Evolutionary conservation across 2,329 filamentous ascomycete genomes (phyloP).

Genomic region (Tolypocladium tropicale): DNA sequence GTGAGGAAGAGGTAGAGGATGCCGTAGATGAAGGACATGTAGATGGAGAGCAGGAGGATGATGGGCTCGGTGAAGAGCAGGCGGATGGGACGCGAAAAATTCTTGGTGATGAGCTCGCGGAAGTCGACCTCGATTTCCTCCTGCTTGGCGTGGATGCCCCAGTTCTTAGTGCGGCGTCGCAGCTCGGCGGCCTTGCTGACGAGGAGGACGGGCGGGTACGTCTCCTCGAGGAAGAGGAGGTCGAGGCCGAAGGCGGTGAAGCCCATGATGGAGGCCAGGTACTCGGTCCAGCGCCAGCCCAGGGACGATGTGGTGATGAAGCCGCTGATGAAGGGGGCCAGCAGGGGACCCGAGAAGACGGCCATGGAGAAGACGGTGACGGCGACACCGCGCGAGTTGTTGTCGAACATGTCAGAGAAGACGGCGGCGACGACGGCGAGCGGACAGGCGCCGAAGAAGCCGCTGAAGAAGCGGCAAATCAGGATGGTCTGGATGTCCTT

Average conservation of each 20-base stretch:
- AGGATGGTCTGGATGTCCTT: conserved; percentile 61
- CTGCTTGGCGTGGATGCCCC: conserved; percentile 62
- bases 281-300: conserved; percentile 67
- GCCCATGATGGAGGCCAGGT: conserved; percentile 52
- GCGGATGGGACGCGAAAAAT: conserved; percentile 54
- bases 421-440: conserved; percentile 60
- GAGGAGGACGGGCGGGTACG: conserved; percentile 59
- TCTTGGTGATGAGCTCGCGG: conserved; percentile 52
- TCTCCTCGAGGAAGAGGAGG: conserved; percentile 55
- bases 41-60: conserved; percentile 55
- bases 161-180: conserved; percentile 54
- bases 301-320: conserved; percentile 53
- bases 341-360: conserved; percentile 55
- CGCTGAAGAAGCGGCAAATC: conserved; percentile 62
- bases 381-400: conserved; percentile 44
- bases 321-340: conserved; percentile 60
- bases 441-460: conserved; percentile 61
- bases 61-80: conserved; percentile 62
- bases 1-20: conserved; percentile 80
- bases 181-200: conserved; percentile 50
- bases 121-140: conserved; percentile 62
- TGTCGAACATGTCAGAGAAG: conserved; percentile 63
- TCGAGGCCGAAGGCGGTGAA: conserved; percentile 49
- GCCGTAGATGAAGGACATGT: conserved; percentile 67
- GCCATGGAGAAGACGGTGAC: conserved; percentile 33